phyloP scores from a whole-genome alignment of 1,284 basidiomycete species.

The Microstroma glucosiphilum region DNA sequence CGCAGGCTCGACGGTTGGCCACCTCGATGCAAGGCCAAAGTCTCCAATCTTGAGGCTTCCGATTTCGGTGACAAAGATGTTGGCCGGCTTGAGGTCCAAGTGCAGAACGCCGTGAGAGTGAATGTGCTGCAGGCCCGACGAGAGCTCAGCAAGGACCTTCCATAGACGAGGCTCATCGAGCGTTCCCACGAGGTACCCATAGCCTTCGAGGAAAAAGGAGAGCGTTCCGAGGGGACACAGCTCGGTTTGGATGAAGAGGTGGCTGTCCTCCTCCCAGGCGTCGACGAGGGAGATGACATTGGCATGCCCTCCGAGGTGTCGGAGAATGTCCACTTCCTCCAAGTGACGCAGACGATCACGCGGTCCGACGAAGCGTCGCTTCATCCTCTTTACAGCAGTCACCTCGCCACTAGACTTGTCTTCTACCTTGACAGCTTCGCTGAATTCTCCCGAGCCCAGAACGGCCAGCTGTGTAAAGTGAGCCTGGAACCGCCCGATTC shows the following conservation, averaged over 20 bases:
- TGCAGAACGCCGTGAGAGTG: conserved; percentile 85
- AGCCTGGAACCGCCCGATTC: conserved; percentile 28
- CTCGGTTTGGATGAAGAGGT: conserved; percentile 88
- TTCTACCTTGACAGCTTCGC: conserved; percentile 82
- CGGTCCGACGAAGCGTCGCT: conserved; percentile 76
- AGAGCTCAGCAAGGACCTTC: conserved; percentile 90
- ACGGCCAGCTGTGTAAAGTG: conserved; percentile 72
- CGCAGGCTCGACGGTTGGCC: conserved; percentile 37
- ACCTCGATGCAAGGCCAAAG: conserved; percentile 64
- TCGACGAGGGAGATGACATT: conserved; percentile 78
- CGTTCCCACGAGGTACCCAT: conserved; percentile 70
- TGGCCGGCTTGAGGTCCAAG: conserved; percentile 95
- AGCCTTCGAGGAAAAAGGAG: conserved; percentile 85
- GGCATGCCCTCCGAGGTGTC: conserved; percentile 58
- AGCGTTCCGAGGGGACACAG: conserved; percentile 89
- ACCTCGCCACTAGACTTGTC: conserved; percentile 62
- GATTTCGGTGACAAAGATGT: conserved; percentile 82
- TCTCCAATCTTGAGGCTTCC: conserved; percentile 96
- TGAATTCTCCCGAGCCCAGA: conserved; percentile 89
- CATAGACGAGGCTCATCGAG: conserved; percentile 90
- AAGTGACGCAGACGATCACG: conserved; percentile 77
- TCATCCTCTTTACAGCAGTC: conserved; percentile 90
- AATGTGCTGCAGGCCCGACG: conserved; percentile 71
- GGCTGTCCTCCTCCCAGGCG: conserved; percentile 92
- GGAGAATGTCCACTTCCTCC: conserved; percentile 90